Evolutionary conservation across 2,329 filamentous ascomycete genomes (phyloP), one percentile per base, ranked within the genome.

Genomic region (Amylocarpus encephaloides): DNA sequence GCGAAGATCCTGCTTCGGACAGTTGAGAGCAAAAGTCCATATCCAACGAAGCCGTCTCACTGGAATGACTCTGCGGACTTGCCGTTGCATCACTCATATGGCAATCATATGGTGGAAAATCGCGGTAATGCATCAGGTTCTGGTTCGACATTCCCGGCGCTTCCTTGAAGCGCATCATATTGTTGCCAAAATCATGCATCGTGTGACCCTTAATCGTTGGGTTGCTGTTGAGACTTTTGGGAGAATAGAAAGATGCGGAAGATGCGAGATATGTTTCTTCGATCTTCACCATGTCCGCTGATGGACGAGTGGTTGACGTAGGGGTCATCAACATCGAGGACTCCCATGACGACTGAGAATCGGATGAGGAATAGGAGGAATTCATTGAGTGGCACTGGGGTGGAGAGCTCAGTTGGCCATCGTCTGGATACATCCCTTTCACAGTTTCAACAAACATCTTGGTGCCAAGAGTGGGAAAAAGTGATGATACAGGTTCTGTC

Each of bases 21-120:
- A 45, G 44, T 18, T 56, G 54, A 1, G 59, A 62, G 38, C 51
- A 59, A 1, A 55, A 40, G 16, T 58, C 56, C 9, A 55, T 41
- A 30, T 56, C 51, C 18, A 59, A 41, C n/a, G 53, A 42, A 34
- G 56, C 55, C 9, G 51, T 46, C 12, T 51, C 40, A 42, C 46
- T 52, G n/a, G 54, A 41, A 10, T 56, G 33, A n/a, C 49, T 48
- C 32, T 57, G 32, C 29, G 40, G 30, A 7, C 19, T 13, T 22
- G 16, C 16, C 19, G 32, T 38, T 5, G 12, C 35, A 15, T 32
- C 22, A n/a, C 18, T 19, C 12, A 48, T 43, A 26, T 49, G 35
- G 33, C 29, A 13, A 34, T 18, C 22, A 32, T 53, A 50, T 6
- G 9, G 16, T 18, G 51, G 13, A 18, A 57, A 48, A 18, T 40